Evolutionary conservation across 2,329 filamentous ascomycete genomes (phyloP).

Genomic region (Pseudogymnoascus sp.): DNA sequence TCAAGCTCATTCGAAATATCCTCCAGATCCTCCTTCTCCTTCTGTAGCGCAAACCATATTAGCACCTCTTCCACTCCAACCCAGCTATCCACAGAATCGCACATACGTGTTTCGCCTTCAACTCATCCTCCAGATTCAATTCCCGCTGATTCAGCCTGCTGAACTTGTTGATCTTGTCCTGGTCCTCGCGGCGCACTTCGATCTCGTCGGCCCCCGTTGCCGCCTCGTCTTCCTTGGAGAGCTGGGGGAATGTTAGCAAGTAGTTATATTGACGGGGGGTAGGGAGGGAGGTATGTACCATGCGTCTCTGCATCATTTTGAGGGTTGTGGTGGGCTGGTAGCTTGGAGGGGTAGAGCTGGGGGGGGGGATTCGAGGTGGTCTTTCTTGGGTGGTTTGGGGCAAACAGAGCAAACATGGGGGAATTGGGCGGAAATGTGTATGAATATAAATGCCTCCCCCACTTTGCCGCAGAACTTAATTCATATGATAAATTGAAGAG

Average conservation of each 20-base stretch:
- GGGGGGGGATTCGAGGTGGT: background rate
- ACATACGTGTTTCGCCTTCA: conserved; percentile 69
- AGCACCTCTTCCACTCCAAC: conserved; percentile 9
- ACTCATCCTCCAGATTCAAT: conserved; percentile 65
- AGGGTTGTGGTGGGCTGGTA: background rate
- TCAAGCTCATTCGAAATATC: conserved; percentile 87
- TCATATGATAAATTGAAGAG: background rate
- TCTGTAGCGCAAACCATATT: conserved; percentile 46
- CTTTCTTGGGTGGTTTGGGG: background rate
- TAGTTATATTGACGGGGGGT: conserved; percentile 12
- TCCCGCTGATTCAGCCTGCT: conserved; percentile 88
- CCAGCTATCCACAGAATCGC: background rate
- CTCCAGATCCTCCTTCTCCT: conserved; percentile 96
- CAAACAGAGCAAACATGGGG: background rate
- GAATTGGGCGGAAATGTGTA: background rate
- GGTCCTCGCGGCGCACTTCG: conserved; percentile 90
- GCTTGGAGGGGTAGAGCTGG: conserved; percentile 3
- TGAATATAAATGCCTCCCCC: background rate
- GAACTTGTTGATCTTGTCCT: conserved; percentile 98
- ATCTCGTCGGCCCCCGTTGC: conserved; percentile 67
- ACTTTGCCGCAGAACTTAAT: background rate
- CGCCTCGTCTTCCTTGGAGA: conserved; percentile 87
- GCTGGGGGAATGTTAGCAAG: conserved; percentile 41
- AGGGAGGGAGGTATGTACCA: conserved; percentile 36
- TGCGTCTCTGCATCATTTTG: conserved; percentile 48